phyloP scores from a whole-genome alignment of 202 grass and related monocot species.

The Panicum hallii region DNA sequence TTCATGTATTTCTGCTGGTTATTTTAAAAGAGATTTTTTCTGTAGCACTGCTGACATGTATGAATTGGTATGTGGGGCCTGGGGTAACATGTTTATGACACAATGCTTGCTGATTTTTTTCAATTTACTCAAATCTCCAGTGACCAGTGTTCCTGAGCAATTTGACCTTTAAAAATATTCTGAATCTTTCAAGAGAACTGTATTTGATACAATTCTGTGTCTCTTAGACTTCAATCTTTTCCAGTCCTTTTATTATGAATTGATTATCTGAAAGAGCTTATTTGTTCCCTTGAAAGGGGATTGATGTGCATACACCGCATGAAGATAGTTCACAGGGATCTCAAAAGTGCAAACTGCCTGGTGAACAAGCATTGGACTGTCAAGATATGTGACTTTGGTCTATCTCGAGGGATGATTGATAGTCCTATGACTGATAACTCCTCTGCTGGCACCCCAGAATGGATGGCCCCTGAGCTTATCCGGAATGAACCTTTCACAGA shows the following conservation, averaged over 20 bases:
- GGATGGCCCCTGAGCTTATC: slow-evolving; percentile 99
- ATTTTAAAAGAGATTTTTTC: neutral
- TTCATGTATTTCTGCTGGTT: slow-evolving; percentile 19
- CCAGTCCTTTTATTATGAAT: slow-evolving; percentile 29
- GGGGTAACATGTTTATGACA: neutral
- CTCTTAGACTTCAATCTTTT: neutral
- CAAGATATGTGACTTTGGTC: slow-evolving; percentile 99
- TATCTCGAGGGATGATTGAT: slow-evolving; percentile 75
- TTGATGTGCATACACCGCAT: slow-evolving; percentile 99
- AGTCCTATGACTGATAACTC: slow-evolving; percentile 87
- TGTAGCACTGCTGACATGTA: neutral
- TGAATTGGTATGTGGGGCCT: neutral
- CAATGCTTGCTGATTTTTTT: neutral
- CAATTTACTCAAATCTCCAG: neutral
- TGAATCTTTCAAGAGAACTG: neutral
- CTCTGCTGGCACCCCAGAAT: slow-evolving; percentile 96
- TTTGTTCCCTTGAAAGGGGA: slow-evolving; percentile 63
- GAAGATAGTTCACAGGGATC: slow-evolving; percentile 98
- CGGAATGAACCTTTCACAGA: slow-evolving; percentile 92
- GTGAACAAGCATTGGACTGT: slow-evolving; percentile 96
- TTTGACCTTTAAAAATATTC: slow-evolving; percentile 28
- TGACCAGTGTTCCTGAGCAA: slow-evolving; percentile 7
- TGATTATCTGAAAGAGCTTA: slow-evolving; percentile 39
- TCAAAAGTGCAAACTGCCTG: slow-evolving; percentile 98
- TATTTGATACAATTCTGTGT: slow-evolving; percentile 25